Percentiles rank a stretch among this genome's conserved stretches.
Evolutionary conservation across 495 filamentous ascomycete species (phyloP).

Genomic region (Podospora pseudopauciseta): DNA sequence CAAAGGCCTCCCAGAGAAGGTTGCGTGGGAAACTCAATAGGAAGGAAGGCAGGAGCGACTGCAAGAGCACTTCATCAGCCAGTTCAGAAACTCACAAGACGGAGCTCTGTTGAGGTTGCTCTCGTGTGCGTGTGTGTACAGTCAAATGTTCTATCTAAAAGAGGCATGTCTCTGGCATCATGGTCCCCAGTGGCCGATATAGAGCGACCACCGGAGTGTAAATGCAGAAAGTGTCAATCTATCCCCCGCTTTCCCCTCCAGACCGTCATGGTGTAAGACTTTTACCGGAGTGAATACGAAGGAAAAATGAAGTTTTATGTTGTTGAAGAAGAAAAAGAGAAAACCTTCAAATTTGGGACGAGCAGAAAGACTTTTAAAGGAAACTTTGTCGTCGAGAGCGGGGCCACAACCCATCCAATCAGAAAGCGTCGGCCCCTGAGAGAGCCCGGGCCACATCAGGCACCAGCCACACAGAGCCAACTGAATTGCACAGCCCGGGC

Average conservation of each 20-base stretch:
- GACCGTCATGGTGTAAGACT: constrained; percentile 54
- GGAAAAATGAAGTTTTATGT: constrained; percentile 58
- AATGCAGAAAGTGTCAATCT: constrained; percentile 51
- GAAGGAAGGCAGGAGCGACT: too few relatives aligned
- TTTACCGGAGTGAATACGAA: constrained; percentile 80
- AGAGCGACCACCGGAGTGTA: constrained; percentile 43
- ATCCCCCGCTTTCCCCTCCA: constrained; percentile 77
- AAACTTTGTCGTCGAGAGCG: neutral
- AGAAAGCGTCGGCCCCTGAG: neutral
- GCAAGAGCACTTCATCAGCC: too few relatives aligned
- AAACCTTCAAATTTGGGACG: constrained; percentile 11
- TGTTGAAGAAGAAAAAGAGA: constrained; percentile 41
- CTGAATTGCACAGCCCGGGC: constrained; percentile 4
- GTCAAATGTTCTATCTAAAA: neutral
- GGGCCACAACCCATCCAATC: neutral
- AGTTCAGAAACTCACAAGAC: too few relatives aligned
- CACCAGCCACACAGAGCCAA: neutral
- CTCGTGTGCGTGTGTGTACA: too few relatives aligned
- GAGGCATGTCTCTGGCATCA: constrained; percentile 11
- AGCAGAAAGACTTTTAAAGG: constrained; percentile 14
- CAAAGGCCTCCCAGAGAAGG: too few relatives aligned
- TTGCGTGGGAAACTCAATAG: too few relatives aligned
- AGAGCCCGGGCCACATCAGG: neutral
- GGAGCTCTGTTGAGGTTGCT: too few relatives aligned
- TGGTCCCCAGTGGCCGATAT: neutral